These are phyloP conservation scores for Naganishia vishniacii DNA, from an alignment of 768 basidiomycete genomes.

Conservation along the genomic window DNA sequence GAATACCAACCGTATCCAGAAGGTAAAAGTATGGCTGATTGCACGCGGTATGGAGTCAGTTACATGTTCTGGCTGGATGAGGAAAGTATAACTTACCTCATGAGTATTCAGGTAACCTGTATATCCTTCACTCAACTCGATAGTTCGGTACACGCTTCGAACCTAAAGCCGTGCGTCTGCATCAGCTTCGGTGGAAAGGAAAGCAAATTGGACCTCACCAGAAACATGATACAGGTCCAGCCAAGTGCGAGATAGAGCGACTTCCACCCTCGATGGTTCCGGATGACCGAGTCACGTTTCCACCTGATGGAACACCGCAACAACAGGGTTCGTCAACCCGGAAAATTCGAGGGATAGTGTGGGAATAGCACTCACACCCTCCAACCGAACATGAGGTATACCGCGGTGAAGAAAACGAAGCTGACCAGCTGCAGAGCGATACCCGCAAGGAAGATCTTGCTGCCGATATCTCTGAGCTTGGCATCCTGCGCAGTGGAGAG, in stretches of 20 bases:
- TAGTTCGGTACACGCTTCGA: constrained; percentile 44
- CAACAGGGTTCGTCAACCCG: not conserved
- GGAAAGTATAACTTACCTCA: constrained; percentile 28
- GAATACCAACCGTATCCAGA: constrained; percentile 35
- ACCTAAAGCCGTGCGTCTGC: constrained; percentile 18
- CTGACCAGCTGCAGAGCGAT: constrained; percentile 44
- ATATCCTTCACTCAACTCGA: constrained; percentile 46
- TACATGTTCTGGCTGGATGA: not conserved
- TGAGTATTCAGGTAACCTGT: constrained; percentile 45
- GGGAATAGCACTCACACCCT: constrained; percentile 35
- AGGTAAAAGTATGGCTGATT: constrained; percentile 37
- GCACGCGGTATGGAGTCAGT: not conserved
- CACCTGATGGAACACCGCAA: constrained; percentile 27
- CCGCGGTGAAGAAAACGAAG: constrained; percentile 40
- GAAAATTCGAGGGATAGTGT: not conserved
- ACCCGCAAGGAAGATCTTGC: constrained; percentile 47
- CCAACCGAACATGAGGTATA: constrained; percentile 40
- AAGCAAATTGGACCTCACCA: constrained; percentile 23
- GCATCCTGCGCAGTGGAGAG: constrained; percentile 37
- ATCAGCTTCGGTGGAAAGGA: not conserved
- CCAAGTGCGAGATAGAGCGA: constrained; percentile 45
- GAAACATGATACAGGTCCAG: constrained; percentile 47
- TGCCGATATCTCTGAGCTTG: constrained; percentile 36
- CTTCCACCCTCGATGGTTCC: constrained; percentile 43
- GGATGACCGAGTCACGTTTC: constrained; percentile 36